Evolutionary conservation across 352 stramenopile species (phyloP), one percentile per base, ranked within the genome.

Genomic region (Globisporangium solare): DNA sequence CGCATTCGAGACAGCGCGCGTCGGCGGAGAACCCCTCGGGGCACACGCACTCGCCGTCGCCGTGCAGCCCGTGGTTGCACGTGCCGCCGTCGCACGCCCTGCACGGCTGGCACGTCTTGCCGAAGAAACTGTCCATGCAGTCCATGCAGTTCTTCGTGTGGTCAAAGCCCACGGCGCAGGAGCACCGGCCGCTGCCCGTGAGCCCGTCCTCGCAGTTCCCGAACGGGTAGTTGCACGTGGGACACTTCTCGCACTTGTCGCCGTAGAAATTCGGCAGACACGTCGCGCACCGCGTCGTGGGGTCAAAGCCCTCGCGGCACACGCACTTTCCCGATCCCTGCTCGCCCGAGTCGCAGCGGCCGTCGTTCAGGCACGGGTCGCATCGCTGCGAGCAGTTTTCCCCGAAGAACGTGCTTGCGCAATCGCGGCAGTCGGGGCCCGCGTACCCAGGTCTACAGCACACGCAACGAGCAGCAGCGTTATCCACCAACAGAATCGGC

Each of bases 151-250:
- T 77, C 13, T 72, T 66, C 6, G 70, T 52, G 13, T 74, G 65
- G 57, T 94, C 84, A 46, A 89, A 93, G 18, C 86, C 86, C 18
- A 92, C 84, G 5, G 82, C 83, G 20, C 86, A 96, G n/a, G 83
- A 89, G 59, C 86, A 96, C 10, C 82, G 73, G 14, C 86, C 86
- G 20, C 81, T 89, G 15, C 86, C 86, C 7, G 69, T 83, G 14
- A 92, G 59, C 13, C 86, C 81, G 56, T 94, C 86, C 42, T 94
- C 83, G 56, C 86, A 96, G 47, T 88, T 88, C 53, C 86, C 86
- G 55, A 92, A 76, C 6, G 82, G 83, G 46, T 91, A 90, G 51
- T 96, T 93, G 63, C 86, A 96, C 54, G 86, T 64, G 2, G 77
- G 72, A 52, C 86, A 96, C n/a, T 71, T 70, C 24, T 74, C 61